Evolutionary conservation across 192 early-diverging fungal genomes (phyloP), one percentile per base, ranked within the genome.

Genomic region (Linnemannia hyalina): DNA sequence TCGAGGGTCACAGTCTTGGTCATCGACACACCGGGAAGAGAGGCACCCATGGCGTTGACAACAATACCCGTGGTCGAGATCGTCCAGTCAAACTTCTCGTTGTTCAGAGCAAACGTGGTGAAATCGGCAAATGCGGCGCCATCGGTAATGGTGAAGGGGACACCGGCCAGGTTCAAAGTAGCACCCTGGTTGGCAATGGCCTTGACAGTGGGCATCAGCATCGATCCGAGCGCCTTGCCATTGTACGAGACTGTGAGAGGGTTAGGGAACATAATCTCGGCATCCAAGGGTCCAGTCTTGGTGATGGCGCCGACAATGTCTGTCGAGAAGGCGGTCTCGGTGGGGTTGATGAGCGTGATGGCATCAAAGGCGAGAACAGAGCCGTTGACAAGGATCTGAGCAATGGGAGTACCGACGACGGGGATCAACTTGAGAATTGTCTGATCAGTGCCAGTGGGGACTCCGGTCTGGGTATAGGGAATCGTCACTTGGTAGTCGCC

Each of bases 201-300:
- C 32, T 78, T 38, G 47, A 92, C 80, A 11, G 80, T 47, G 41
- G 89, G 86, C 83, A 92, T 88, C 1, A 63, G 26, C 22, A 90
- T 81, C 7, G 70, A 29, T 82, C 91, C 91, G 20, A 92, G 49
- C 5, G 77, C 75, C 57, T 70, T 77, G 60, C 89, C 87, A 15
- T 87, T 52, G 77, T 81, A 92, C 18, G 80, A 63, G 71, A 92
- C 75, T 41, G 76, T 86, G 55, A 90, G 70, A 35, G 88, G 85
- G 42, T 74, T 73, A 70, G 89, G 88, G 82, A 93, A 90, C 38
- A 71, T 7, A 74, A 93, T 92, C 3, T 57, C 42, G 68, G 92
- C 91, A 57, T 83, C 81, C 73, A 93, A 73, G 6, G 91, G 91
- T 78, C 92, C 92, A 11, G 92, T 90, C 36, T 81, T 54, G 20